These are phyloP conservation scores for Kwoniella botswanensis DNA, from an alignment of 768 basidiomycete species.

Conservation along the genomic window DNA sequence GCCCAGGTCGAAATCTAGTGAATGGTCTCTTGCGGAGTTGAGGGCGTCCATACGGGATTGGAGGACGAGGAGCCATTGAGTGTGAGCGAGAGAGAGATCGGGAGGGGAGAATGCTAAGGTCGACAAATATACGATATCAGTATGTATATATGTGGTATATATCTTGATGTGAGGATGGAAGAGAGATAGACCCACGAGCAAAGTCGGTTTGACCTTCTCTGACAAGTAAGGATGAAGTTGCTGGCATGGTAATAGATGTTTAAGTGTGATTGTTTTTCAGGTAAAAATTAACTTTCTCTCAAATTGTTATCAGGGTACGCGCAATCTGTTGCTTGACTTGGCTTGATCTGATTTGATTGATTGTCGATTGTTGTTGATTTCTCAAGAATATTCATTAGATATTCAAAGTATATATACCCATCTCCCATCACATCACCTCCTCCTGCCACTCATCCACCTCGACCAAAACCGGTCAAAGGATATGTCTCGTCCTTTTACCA, in stretches of 20 bases:
- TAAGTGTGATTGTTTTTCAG: not conserved
- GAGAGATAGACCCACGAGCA: constrained; percentile 28
- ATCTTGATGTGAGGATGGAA: not conserved
- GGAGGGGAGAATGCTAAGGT: constrained; percentile 33
- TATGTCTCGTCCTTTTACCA: not conserved
- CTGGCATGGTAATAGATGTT: constrained; percentile 10
- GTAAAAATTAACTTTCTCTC: too few relatives aligned
- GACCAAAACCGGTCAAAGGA: not conserved
- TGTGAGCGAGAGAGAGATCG: constrained; percentile 34
- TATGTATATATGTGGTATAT: too few relatives aligned
- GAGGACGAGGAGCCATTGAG: constrained; percentile 39
- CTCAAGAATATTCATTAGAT: not conserved
- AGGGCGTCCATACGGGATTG: constrained; percentile 25
- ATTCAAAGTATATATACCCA: not conserved
- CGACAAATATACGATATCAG: too few relatives aligned
- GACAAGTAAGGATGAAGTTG: constrained; percentile 29
- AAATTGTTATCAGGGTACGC: too few relatives aligned
- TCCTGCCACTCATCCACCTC: too few relatives aligned
- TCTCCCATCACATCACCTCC: not conserved
- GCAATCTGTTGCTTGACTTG: too few relatives aligned
- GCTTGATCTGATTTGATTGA: too few relatives aligned
- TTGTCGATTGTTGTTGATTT: too few relatives aligned
- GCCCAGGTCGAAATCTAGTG: constrained; percentile 33
- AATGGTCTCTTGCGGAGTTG: constrained; percentile 8
- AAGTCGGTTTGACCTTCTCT: constrained; percentile 39